phyloP scores from a whole-genome alignment of 163 green algal genomes.

The Chlamydomonas reinhardtii region DNA sequence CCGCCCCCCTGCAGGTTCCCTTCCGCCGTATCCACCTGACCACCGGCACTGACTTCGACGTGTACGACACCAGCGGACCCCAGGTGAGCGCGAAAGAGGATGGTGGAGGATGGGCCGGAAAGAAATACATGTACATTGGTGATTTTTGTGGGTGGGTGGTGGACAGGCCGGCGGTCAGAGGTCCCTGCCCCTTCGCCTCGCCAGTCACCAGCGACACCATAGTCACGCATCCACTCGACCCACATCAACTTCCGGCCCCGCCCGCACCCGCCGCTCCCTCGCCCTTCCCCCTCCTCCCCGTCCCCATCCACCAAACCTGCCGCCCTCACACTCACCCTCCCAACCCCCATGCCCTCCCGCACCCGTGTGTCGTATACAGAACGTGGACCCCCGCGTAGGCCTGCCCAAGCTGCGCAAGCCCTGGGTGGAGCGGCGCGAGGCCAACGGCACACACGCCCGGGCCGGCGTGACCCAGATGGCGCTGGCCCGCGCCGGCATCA shows the following conservation, averaged over 20 bases:
- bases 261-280: too few relatives aligned
- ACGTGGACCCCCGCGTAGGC: constrained; percentile 76
- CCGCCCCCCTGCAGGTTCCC: constrained; percentile 74
- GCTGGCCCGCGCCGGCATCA: constrained; percentile 87
- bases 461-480: constrained; percentile 86
- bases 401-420: constrained; percentile 84
- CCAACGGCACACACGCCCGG: constrained; percentile 62
- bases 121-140: too few relatives aligned
- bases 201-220: too few relatives aligned
- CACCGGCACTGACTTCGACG: constrained; percentile 85
- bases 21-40: constrained; percentile 88
- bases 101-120: not conserved
- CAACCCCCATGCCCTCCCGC: not conserved
- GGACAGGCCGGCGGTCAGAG: too few relatives aligned
- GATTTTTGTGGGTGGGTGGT: too few relatives aligned
- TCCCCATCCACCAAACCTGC: not conserved
- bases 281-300: too few relatives aligned
- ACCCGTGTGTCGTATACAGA: too few relatives aligned
- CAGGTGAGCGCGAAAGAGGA: constrained; percentile 75
- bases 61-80: constrained; percentile 94
- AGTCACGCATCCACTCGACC: too few relatives aligned
- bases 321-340: too few relatives aligned
- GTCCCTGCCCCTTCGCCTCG: too few relatives aligned
- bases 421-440: constrained; percentile 85
- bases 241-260: too few relatives aligned